Conservation (phyloP, 2,329 filamentous ascomycete genomes). For the Trichoderma simmonsii region DNA sequence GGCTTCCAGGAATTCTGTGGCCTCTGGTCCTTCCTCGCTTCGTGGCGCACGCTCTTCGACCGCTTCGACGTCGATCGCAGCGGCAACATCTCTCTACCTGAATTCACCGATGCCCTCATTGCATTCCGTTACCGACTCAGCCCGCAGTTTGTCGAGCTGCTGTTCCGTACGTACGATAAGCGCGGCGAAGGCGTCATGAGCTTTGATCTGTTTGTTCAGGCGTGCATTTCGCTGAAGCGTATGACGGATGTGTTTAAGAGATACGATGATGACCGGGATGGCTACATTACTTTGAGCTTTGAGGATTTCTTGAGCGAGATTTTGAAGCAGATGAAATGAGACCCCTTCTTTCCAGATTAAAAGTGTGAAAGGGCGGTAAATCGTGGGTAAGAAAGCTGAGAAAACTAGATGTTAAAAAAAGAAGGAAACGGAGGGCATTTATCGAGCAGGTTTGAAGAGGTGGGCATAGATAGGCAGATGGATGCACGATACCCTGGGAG, state of each 20-base stretch:
- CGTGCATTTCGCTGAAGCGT: conserved; percentile 91
- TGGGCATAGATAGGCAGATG: not conserved
- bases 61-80: conserved; percentile 85
- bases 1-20: conserved; percentile 96
- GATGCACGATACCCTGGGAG: conserved; percentile 20
- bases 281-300: conserved; percentile 81
- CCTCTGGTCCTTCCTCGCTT: conserved; percentile 91
- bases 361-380: not conserved
- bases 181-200: conserved; percentile 67
- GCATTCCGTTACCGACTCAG: conserved; percentile 92
- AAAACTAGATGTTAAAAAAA: not conserved
- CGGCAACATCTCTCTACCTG: conserved; percentile 79
- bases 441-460: not conserved
- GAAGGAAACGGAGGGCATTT: not conserved
- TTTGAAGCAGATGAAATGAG: conserved; percentile 54
- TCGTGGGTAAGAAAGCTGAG: not conserved
- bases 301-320: conserved; percentile 76
- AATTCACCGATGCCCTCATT: conserved; percentile 87
- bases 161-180: conserved; percentile 90
- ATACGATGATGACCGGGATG: conserved; percentile 95
- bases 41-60: conserved; percentile 93
- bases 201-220: conserved; percentile 97
- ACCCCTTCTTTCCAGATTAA: not conserved
- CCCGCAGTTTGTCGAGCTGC: conserved; percentile 73
- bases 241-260: conserved; percentile 99